These are phyloP conservation scores for Alternaria postmessia DNA, from an alignment of 2,329 filamentous ascomycete genomes.

Conservation along the genomic window DNA sequence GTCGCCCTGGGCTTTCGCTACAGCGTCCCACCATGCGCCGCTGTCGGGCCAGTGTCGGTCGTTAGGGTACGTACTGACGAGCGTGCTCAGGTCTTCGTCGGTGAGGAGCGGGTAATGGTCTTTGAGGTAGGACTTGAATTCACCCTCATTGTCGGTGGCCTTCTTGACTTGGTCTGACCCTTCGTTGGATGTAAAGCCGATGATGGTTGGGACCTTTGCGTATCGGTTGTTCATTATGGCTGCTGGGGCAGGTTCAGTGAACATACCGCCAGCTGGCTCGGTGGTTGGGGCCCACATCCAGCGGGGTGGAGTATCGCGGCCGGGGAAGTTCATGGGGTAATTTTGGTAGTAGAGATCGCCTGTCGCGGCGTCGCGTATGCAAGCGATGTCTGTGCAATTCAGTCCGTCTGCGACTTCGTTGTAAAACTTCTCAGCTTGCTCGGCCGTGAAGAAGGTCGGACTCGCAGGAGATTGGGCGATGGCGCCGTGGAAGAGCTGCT, in stretches of 20 bases:
- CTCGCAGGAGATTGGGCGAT: conserved; percentile 43
- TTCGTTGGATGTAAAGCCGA: conserved; percentile 49
- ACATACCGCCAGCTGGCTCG: conserved; percentile 39
- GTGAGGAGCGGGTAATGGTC: conserved; percentile 59
- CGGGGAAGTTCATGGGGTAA: conserved; percentile 45
- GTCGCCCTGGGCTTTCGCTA: conserved; percentile 45
- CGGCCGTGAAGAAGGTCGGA: conserved; percentile 44
- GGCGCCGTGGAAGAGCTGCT: conserved; percentile 42
- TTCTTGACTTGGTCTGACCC: conserved; percentile 53
- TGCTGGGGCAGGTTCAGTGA: conserved; percentile 38
- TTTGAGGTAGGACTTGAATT: conserved; percentile 44
- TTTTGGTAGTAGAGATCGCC: conserved; percentile 46
- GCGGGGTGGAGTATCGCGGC: conserved; percentile 40
- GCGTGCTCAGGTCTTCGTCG: conserved; percentile 57
- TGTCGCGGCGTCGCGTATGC: conserved; percentile 36
- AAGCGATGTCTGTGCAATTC: conserved; percentile 43
- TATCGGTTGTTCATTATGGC: conserved; percentile 40
- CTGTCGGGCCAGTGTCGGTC: conserved; percentile 46
- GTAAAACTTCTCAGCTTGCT: conserved; percentile 44
- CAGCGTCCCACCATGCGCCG: conserved; percentile 43
- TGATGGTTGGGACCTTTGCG: conserved; percentile 42
- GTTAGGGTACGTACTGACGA: conserved; percentile 42
- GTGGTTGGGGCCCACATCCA: conserved; percentile 50
- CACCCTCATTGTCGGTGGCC: conserved; percentile 49
- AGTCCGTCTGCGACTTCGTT: conserved; percentile 41